A percentile compares a stretch with the other conserved stretches of the same genome.
These are phyloP conservation scores for Scutellaria minor DNA, from an alignment of 257 asterid species.

Conservation along the genomic window DNA sequence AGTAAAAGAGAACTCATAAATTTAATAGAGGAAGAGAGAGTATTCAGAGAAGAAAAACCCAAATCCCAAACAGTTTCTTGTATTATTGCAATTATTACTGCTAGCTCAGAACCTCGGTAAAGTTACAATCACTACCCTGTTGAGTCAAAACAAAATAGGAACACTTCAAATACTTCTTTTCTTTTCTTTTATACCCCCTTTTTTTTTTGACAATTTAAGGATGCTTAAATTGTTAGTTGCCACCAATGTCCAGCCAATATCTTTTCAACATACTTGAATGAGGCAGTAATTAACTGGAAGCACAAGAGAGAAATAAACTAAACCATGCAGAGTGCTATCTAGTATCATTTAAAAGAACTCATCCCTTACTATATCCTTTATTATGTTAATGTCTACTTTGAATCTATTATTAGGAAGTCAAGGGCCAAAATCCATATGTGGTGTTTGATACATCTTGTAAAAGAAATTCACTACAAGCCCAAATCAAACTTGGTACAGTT, in stretches of 20 bases:
- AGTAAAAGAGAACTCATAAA: neutral
- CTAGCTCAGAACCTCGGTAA: neutral
- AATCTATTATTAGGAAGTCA: conserved; percentile 6
- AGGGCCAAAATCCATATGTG: conserved; percentile 9
- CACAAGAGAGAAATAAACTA: neutral
- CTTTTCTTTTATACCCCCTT: neutral
- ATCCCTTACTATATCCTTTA: neutral
- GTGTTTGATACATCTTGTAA: neutral
- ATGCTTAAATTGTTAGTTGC: conserved; percentile 11
- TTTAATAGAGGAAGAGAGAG: conserved; percentile 22
- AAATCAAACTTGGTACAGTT: conserved; percentile 27
- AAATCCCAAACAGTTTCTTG: neutral
- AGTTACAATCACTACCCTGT: neutral
- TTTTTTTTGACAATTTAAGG: neutral
- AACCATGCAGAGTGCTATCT: neutral
- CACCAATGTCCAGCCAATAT: neutral
- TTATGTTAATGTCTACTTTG: neutral
- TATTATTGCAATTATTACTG: conserved; percentile 7
- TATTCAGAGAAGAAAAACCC: neutral
- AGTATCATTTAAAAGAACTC: no score
- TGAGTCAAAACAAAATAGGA: neutral
- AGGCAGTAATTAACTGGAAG: neutral
- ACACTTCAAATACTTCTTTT: neutral
- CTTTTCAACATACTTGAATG: no score
- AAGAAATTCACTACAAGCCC: conserved; percentile 2